Evolutionary conservation across 257 asterid genomes (phyloP).

Genomic region (Penstemon eatonii): DNA sequence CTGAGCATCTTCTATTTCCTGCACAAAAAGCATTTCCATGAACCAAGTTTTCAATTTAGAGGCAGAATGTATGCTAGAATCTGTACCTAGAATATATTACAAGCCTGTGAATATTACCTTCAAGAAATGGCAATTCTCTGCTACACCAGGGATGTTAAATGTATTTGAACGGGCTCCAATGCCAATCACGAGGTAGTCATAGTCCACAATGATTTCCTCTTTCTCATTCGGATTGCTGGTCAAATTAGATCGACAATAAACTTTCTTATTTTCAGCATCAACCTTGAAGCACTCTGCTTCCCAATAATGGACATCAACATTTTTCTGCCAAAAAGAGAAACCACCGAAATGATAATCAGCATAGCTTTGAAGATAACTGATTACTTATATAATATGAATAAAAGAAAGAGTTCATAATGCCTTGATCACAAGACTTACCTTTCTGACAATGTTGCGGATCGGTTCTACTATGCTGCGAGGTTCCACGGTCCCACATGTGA

Average conservation of each 20-base stretch:
- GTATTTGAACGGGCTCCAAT: conserved; percentile 92
- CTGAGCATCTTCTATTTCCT: conserved; percentile 98
- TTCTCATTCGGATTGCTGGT: conserved; percentile 45
- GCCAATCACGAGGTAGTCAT: conserved; percentile 87
- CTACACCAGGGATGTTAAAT: conserved; percentile 95
- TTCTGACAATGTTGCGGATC: conserved; percentile 81
- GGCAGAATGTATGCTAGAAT: neutral
- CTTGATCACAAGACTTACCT: conserved; percentile 43
- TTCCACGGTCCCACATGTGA: conserved; percentile 91
- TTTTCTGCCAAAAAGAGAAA: conserved; percentile 60
- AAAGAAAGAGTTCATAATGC: neutral
- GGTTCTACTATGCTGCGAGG: conserved; percentile 97
- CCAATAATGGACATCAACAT: conserved; percentile 53
- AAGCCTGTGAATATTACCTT: conserved; percentile 52
- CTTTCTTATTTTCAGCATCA: conserved; percentile 77
- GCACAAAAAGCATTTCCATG: conserved; percentile 30
- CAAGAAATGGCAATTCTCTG: conserved; percentile 82
- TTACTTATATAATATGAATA: neutral
- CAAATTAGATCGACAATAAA: conserved; percentile 69
- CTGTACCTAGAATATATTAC: neutral
- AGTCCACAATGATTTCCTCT: conserved; percentile 83
- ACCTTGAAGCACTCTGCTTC: conserved; percentile 90
- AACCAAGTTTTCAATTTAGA: conserved; percentile 21
- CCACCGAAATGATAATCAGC: conserved; percentile 5
- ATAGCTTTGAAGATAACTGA: conserved; percentile 13